Evolutionary conservation across 148 eudicot species (phyloP), one percentile per base, ranked within the genome.

Genomic region (Beta vulgaris): DNA sequence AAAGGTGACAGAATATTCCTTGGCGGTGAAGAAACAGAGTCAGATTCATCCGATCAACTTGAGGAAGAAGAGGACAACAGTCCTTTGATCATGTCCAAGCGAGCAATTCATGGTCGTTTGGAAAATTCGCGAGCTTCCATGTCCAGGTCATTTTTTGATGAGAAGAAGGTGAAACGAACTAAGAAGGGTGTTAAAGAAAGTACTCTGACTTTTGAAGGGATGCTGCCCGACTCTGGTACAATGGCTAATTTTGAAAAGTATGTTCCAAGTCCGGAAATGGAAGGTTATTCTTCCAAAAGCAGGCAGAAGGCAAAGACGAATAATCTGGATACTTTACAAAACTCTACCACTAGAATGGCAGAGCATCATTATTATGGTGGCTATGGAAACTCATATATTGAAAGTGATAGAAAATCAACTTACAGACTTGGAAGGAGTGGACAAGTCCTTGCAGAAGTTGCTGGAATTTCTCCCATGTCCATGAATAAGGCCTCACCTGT

Each of bases 1-100:
- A 79, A 82, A 69, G 87, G 83, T 55, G 73, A 73, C 37, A 81
- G 85, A 70, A 74, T 71, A 71, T 81, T 76, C 63, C 54, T 57
- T 39, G 86, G 80, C 71, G 82, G 80, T 70, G 99, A 86, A 72
- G 98, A 95, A 68, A 95, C 98, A 58, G 98, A 91, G 59, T 95
- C 97, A 18, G 97, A 86, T 82, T 90, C 98, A 37, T 95, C 98
- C 29, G 93, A 85, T 72, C 86, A 86, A 69, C 73, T 71, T 69
- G 90, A 82, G 65, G 91, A 80, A 13, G 90, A 81, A 62, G 90
- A 84, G 51, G 86, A 86, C 74, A 82, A 82, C 79, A 89, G 86
- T 74, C 93, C 91, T 67, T 77, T 89, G 85, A 84, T 89, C 83
- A 88, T 88, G 88, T 87, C 91, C 76, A 89, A 89, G 85, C 76